phyloP scores from a whole-genome alignment of 495 filamentous ascomycete genomes.

The Evernia prunastri region DNA sequence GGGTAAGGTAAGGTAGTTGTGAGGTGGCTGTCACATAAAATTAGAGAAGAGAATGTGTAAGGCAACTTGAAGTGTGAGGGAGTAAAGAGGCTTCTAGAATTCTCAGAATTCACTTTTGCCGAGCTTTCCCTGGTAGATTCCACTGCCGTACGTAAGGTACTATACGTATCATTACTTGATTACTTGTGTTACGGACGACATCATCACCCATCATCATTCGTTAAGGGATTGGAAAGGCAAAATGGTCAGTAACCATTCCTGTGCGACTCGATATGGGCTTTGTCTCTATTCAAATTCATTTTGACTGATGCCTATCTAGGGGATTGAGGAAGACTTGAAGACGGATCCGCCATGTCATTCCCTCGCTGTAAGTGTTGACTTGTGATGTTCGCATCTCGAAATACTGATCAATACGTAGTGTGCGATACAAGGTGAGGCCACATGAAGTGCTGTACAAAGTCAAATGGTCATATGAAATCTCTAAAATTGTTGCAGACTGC shows the following conservation, averaged over 20 bases:
- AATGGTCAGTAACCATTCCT: conserved; percentile 9
- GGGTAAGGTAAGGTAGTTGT: too few species aligned
- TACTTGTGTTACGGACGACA: neutral
- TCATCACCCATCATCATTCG: too few species aligned
- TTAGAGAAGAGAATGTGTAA: neutral
- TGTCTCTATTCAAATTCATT: too few species aligned
- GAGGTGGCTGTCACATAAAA: neutral
- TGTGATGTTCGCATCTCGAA: conserved; percentile 2
- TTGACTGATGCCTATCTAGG: conserved; percentile 28
- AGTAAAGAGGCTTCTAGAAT: conserved; percentile 6
- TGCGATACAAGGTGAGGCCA: conserved; percentile 72
- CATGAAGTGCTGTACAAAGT: neutral
- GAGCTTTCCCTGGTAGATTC: neutral
- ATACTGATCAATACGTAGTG: conserved; percentile 47
- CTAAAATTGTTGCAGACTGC: conserved; percentile 53
- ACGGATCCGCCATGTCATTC: conserved; percentile 81
- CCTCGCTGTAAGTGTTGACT: conserved; percentile 67
- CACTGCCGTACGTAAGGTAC: too few species aligned
- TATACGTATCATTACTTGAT: too few species aligned
- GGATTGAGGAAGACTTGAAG: conserved; percentile 62
- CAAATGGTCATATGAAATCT: conserved; percentile 20
- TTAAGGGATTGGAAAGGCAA: neutral
- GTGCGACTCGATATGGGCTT: too few species aligned
- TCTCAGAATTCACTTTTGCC: neutral
- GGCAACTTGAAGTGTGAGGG: neutral